Evolutionary conservation across 495 filamentous ascomycete species (phyloP).

Genomic region (Penicillium paradoxum): DNA sequence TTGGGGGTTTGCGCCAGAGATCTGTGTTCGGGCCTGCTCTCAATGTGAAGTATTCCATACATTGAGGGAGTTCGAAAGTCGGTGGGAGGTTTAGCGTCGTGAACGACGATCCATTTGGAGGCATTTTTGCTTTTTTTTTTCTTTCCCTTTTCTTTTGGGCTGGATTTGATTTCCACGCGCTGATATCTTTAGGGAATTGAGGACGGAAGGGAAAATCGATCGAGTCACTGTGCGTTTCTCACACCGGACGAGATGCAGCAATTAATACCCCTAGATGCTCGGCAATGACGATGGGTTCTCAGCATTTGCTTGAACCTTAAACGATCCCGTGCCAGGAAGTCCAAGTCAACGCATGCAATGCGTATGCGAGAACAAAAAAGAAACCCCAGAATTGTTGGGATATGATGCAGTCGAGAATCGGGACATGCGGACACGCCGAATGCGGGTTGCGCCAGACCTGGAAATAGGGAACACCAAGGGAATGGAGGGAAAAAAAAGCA

Average conservation of each 20-base stretch:
- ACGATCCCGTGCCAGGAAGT: neutral
- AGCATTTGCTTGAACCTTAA: slow-evolving; percentile 10
- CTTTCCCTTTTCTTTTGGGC: neutral
- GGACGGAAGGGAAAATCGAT: neutral
- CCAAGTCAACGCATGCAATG: neutral
- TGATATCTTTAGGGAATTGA: neutral
- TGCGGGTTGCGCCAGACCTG: slow-evolving; percentile 17
- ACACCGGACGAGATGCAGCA: slow-evolving; percentile 1
- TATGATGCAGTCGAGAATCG: slow-evolving; percentile 20
- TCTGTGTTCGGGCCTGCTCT: slow-evolving; percentile 53
- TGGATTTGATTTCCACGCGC: neutral
- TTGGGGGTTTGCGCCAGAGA: slow-evolving; percentile 51
- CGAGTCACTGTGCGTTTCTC: neutral
- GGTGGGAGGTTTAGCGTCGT: slow-evolving; percentile 47
- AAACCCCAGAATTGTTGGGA: slow-evolving; percentile 10
- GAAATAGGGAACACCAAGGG: slow-evolving; percentile 12
- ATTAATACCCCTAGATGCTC: slow-evolving; percentile 1
- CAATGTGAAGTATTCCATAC: slow-evolving; percentile 54
- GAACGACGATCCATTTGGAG: slow-evolving; percentile 48
- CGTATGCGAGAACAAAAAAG: too few relatives aligned
- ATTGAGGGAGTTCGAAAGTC: slow-evolving; percentile 43
- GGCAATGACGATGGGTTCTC: slow-evolving; percentile 9
- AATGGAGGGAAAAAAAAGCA: slow-evolving; percentile 10
- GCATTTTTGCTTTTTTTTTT: slow-evolving; percentile 35
- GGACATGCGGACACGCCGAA: slow-evolving; percentile 24